phyloP scores from a whole-genome alignment of 306 rosid genomes.

The Mimosa bimucronata region DNA sequence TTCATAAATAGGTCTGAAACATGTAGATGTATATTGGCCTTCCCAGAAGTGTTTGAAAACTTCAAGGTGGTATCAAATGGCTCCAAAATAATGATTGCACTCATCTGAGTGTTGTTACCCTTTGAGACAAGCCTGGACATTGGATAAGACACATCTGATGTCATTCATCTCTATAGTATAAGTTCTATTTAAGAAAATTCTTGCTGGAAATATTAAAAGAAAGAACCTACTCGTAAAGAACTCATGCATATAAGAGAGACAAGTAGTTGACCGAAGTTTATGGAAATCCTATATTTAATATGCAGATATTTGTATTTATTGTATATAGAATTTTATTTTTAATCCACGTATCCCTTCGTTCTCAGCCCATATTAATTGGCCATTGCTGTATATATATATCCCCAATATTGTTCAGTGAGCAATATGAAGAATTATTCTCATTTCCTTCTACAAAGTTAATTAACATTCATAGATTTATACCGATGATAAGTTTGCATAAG shows the following conservation, averaged over 20 bases:
- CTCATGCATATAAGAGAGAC: background rate
- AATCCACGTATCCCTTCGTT: background rate
- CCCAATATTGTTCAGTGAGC: background rate
- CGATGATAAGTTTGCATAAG: background rate
- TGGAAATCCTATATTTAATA: background rate
- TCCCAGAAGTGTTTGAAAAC: constrained; percentile 88
- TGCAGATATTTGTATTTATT: background rate
- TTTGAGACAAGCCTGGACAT: constrained; percentile 72
- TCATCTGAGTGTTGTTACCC: constrained; percentile 81
- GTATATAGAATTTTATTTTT: background rate
- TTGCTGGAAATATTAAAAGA: background rate
- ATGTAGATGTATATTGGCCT: constrained; percentile 77
- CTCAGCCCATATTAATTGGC: background rate
- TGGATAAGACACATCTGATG: constrained; percentile 37
- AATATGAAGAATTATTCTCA: background rate
- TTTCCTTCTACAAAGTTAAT: background rate
- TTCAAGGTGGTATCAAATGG: constrained; percentile 86
- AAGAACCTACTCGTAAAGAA: background rate
- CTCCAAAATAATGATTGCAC: constrained; percentile 88
- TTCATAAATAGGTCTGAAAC: constrained; percentile 91
- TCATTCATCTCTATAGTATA: constrained; percentile 24
- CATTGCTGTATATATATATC: background rate
- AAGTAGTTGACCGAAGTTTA: background rate
- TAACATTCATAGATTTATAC: background rate
- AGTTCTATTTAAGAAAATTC: background rate